phyloP scores from a whole-genome alignment of 768 basidiomycete genomes.

The Chiua virens region DNA sequence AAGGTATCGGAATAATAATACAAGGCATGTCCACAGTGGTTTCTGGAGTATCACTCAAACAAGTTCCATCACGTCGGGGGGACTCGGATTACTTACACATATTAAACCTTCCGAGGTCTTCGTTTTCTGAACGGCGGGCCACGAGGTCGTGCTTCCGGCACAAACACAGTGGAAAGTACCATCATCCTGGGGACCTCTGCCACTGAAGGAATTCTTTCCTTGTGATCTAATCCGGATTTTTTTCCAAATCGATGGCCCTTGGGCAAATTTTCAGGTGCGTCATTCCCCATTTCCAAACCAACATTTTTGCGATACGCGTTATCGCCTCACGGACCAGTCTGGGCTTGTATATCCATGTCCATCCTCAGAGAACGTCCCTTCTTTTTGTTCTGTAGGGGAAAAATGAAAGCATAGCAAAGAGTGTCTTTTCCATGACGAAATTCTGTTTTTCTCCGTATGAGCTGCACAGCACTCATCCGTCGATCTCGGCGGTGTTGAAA shows the following conservation, averaged over 20 bases:
- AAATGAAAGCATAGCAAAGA: background rate
- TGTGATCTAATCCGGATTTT: slow-evolving; percentile 4
- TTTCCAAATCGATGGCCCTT: slow-evolving; percentile 12
- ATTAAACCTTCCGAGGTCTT: slow-evolving; percentile 8
- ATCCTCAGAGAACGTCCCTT: background rate
- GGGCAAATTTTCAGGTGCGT: background rate
- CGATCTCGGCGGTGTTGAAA: slow-evolving; percentile 25
- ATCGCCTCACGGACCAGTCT: slow-evolving; percentile 11
- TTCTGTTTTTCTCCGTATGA: background rate
- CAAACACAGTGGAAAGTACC: slow-evolving; percentile 1
- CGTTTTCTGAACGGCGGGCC: slow-evolving; percentile 4
- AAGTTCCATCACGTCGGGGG: slow-evolving; percentile 7
- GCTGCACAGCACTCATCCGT: slow-evolving; percentile 13
- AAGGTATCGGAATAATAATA: background rate
- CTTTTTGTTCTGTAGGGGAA: background rate
- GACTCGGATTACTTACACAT: slow-evolving; percentile 7
- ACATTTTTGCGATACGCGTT: slow-evolving; percentile 14
- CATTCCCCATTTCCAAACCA: background rate
- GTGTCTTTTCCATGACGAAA: background rate
- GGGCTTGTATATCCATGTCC: too few relatives aligned
- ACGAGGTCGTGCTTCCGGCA: slow-evolving; percentile 20
- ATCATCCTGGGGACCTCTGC: slow-evolving; percentile 13
- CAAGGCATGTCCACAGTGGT: background rate
- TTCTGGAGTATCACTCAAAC: slow-evolving; percentile 2
- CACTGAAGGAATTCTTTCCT: slow-evolving; percentile 9